A percentile compares a stretch with the other conserved stretches of the same genome.
These are phyloP conservation scores for Agmasoma carcini DNA, from an alignment of 371 early-diverging fungal species.

Conservation along the genomic window DNA sequence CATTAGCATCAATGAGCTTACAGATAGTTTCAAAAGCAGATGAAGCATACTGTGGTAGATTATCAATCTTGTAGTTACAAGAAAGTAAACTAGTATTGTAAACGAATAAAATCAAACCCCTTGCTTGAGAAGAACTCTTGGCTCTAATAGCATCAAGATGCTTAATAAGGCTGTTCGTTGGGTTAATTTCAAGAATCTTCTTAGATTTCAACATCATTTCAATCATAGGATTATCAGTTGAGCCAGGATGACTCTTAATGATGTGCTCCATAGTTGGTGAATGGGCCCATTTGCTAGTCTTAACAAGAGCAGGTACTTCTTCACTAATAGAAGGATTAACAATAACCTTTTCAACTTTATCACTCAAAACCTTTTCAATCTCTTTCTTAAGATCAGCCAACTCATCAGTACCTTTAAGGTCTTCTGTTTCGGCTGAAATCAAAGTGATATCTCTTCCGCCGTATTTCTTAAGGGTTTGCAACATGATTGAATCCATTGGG, in stretches of 20 bases:
- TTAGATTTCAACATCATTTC: slow-evolving; percentile 57
- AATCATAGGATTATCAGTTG: slow-evolving; percentile 55
- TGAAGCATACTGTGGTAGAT: too few relatives aligned
- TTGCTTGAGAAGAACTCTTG: too few relatives aligned
- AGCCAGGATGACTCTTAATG: slow-evolving; percentile 91
- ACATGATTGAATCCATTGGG: slow-evolving; percentile 74
- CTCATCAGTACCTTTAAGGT: slow-evolving; percentile 58
- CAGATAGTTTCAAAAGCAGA: too few relatives aligned
- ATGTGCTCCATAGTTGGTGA: slow-evolving; percentile 69
- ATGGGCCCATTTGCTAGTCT: slow-evolving; percentile 60
- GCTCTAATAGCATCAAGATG: slow-evolving; percentile 29
- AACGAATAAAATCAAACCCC: too few relatives aligned
- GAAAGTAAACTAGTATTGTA: too few relatives aligned
- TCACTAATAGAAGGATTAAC: slow-evolving; percentile 73
- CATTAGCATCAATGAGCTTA: too few relatives aligned
- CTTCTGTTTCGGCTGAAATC: slow-evolving; percentile 65
- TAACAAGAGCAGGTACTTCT: slow-evolving; percentile 72
- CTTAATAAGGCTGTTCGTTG: slow-evolving; percentile 25
- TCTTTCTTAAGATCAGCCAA: slow-evolving; percentile 59
- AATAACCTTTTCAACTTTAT: slow-evolving; percentile 63
- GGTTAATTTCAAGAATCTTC: slow-evolving; percentile 50
- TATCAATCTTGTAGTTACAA: too few relatives aligned
- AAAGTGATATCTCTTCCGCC: slow-evolving; percentile 64
- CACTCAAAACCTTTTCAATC: slow-evolving; percentile 58
- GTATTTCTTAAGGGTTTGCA: slow-evolving; percentile 65